These are phyloP conservation scores for Ophiocordyceps sinensis DNA, from an alignment of 2,329 filamentous ascomycete species.

Conservation along the genomic window DNA sequence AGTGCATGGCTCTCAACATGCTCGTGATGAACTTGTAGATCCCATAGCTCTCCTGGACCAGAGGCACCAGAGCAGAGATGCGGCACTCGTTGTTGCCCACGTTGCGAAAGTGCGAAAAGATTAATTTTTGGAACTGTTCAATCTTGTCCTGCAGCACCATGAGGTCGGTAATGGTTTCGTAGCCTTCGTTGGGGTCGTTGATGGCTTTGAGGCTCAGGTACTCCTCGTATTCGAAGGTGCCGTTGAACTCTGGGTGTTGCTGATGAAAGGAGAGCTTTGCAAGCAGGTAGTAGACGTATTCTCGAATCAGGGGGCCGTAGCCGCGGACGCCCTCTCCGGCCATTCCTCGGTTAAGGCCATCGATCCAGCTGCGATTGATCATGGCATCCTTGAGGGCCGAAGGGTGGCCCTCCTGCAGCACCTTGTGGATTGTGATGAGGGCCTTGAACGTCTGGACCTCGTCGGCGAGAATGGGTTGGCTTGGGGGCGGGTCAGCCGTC, in stretches of 20 bases:
- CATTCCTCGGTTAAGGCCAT: constrained; percentile 76
- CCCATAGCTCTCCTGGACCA: constrained; percentile 96
- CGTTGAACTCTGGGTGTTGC: constrained; percentile 95
- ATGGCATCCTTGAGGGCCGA: constrained; percentile 78
- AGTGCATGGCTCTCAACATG: constrained; percentile 98
- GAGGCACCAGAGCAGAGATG: constrained; percentile 81
- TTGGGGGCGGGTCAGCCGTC: constrained; percentile 19
- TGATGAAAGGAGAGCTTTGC: constrained; percentile 95
- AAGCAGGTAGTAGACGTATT: constrained; percentile 92
- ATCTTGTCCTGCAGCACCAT: constrained; percentile 98
- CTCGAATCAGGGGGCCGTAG: constrained; percentile 83
- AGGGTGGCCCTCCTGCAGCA: constrained; percentile 91
- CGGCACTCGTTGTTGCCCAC: constrained; percentile 92
- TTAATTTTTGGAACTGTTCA: constrained; percentile 94
- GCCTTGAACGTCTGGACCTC: constrained; percentile 99
- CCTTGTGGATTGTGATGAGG: constrained; percentile 92
- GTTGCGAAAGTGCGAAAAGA: constrained; percentile 90
- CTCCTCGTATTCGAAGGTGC: constrained; percentile 96
- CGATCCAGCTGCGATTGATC: constrained; percentile 78
- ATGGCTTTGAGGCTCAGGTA: constrained; percentile 97
- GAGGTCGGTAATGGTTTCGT: constrained; percentile 89
- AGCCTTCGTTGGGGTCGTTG: constrained; percentile 96
- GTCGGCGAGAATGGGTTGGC: constrained; percentile 94
- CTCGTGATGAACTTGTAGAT: constrained; percentile 99
- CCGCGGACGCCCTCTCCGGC: constrained; percentile 73